These are phyloP conservation scores for Olyra latifolia DNA, from an alignment of 176 grass and related monocot genomes.

Conservation along the genomic window DNA sequence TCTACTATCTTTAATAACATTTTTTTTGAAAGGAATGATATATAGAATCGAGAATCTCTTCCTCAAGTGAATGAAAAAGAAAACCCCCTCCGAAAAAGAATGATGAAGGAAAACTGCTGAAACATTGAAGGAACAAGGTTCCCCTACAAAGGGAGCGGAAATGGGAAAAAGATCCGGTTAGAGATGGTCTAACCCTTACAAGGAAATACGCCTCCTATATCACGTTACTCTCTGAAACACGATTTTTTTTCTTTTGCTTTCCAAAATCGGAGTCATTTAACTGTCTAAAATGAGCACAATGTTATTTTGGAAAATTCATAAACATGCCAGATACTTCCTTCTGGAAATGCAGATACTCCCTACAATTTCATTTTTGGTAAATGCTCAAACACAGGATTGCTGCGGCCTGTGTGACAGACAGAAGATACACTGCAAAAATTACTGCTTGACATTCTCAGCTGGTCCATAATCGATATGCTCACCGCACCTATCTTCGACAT, in stretches of 20 bases:
- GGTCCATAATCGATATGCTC: background rate
- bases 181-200: background rate
- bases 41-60: no score
- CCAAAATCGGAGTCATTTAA: background rate
- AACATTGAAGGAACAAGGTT: no score
- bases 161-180: no score
- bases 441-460: background rate
- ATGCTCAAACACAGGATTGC: background rate
- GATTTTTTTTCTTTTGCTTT: no score
- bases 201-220: background rate
- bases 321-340: background rate
- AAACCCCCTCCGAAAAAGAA: no score
- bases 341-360: background rate
- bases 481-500: background rate
- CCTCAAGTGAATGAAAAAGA: no score
- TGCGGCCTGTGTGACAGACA: background rate
- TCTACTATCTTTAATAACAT: no score
- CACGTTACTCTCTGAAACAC: background rate
- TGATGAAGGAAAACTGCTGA: no score
- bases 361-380: background rate
- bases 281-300: background rate
- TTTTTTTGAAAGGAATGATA: no score
- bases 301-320: background rate
- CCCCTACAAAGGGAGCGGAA: no score
- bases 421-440: background rate